Percentiles rank a stretch among this genome's conserved stretches.
Evolutionary conservation across 139 green algal species (phyloP).

Genomic region (Chlorella ohadii): DNA sequence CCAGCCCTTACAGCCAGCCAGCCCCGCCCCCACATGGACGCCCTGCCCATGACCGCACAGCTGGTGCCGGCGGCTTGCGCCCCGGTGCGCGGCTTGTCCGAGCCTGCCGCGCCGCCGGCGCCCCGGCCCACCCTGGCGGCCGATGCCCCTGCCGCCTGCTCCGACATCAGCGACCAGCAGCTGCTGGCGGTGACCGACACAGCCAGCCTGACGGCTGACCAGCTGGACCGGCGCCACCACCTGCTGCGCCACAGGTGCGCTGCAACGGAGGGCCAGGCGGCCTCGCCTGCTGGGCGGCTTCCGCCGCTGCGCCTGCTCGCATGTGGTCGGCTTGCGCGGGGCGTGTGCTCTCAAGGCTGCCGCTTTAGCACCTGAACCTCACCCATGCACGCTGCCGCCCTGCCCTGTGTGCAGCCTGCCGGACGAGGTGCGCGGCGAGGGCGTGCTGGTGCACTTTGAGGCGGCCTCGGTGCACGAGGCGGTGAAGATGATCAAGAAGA

Average conservation of each 20-base stretch:
- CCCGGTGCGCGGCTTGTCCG: no score
- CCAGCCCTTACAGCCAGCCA: no score
- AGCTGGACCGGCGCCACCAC: constrained; percentile 29
- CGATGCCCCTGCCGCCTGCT: constrained; percentile 8
- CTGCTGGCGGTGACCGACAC: constrained; percentile 29
- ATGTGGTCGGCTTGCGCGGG: neutral
- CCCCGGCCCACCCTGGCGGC: no score
- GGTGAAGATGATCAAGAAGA: constrained; percentile 47
- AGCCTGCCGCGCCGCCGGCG: neutral
- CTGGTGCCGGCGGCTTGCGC: no score
- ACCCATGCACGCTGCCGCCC: neutral
- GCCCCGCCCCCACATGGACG: no score
- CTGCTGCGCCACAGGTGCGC: constrained; percentile 32
- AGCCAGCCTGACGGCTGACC: constrained; percentile 1
- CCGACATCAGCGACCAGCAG: constrained; percentile 6
- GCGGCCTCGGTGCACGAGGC: constrained; percentile 35
- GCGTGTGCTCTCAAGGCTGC: neutral
- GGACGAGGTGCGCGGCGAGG: constrained; percentile 21
- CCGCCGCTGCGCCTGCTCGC: no score
- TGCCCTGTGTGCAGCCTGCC: constrained; percentile 25
- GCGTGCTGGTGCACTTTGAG: constrained; percentile 40
- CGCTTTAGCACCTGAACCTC: neutral
- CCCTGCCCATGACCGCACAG: no score
- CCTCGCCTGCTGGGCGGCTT: no score
- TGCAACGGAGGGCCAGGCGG: no score